Evolutionary conservation across 352 stramenopile species (phyloP).

Genomic region (Phytophthora pseudosyringae): DNA sequence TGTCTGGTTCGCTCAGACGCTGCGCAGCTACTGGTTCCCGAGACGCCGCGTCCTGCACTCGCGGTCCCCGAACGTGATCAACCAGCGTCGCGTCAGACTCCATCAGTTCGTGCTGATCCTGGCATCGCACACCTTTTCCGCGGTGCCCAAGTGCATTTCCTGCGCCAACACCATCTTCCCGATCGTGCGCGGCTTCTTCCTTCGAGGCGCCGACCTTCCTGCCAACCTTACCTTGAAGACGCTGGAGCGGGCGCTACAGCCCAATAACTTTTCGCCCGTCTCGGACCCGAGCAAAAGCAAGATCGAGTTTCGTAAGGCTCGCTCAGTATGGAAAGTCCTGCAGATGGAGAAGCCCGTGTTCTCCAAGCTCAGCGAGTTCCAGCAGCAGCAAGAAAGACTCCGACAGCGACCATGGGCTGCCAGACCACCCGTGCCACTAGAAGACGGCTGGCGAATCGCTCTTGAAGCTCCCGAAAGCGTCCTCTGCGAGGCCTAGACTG

Average conservation of each 20-base stretch:
- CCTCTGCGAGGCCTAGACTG: constrained; percentile 14
- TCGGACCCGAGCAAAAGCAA: constrained; percentile 78
- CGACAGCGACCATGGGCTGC: constrained; percentile 6
- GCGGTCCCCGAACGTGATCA: constrained; percentile 48
- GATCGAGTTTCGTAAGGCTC: constrained; percentile 72
- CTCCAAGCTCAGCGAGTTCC: constrained; percentile 48
- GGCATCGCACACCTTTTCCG: constrained; percentile 74
- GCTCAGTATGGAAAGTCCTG: constrained; percentile 64
- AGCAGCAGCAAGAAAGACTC: constrained; percentile 20
- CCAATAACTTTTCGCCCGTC: constrained; percentile 65
- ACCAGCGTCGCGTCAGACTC: constrained; percentile 52
- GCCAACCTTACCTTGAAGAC: constrained; percentile 36
- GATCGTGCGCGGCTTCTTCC: constrained; percentile 74
- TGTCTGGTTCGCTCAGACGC: constrained; percentile 70
- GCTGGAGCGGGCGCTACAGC: constrained; percentile 42
- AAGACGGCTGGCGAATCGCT: constrained; percentile 18
- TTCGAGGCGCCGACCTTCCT: constrained; percentile 27
- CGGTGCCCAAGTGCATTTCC: constrained; percentile 71
- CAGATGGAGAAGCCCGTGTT: constrained; percentile 71
- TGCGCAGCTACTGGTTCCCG: constrained; percentile 67
- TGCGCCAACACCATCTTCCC: constrained; percentile 68
- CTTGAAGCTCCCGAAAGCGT: constrained; percentile 9
- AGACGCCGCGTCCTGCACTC: constrained; percentile 66
- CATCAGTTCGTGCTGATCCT: constrained; percentile 67
- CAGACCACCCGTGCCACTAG: constrained; percentile 5